These are phyloP conservation scores for Nelumbo lutea DNA, from an alignment of 164 flowering plant species.

Conservation along the genomic window DNA sequence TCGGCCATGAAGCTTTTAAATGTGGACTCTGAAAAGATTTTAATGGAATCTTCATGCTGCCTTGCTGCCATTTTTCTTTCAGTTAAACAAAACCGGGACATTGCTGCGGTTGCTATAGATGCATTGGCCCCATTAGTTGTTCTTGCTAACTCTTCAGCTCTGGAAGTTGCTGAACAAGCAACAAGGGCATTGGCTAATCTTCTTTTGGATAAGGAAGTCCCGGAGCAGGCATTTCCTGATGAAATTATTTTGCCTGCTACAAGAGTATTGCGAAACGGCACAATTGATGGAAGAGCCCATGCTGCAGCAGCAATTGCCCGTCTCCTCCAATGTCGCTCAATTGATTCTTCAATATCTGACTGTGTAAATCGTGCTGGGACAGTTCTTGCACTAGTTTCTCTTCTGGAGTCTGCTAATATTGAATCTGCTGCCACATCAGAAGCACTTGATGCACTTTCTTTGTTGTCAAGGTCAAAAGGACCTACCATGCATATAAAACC, in stretches of 20 bases:
- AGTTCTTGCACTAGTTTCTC: slow-evolving; percentile 81
- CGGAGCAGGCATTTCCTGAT: slow-evolving; percentile 64
- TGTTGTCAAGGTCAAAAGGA: slow-evolving; percentile 64
- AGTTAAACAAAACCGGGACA: slow-evolving; percentile 69
- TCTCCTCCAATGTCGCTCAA: slow-evolving; percentile 47
- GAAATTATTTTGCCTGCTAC: slow-evolving; percentile 81
- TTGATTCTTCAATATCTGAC: slow-evolving; percentile 60
- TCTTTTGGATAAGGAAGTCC: slow-evolving; percentile 65
- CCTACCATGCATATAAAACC: slow-evolving; percentile 56
- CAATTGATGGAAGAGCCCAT: slow-evolving; percentile 69
- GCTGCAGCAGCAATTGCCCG: slow-evolving; percentile 97
- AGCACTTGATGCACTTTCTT: slow-evolving; percentile 87
- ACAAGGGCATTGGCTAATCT: slow-evolving; percentile 86
- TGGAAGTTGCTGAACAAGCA: slow-evolving; percentile 90
- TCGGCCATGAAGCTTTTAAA: slow-evolving; percentile 64
- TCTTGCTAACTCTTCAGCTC: slow-evolving; percentile 64
- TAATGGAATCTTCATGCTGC: slow-evolving; percentile 64
- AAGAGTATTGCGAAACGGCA: slow-evolving; percentile 77
- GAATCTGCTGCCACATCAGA: slow-evolving; percentile 69
- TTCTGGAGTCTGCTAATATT: slow-evolving; percentile 53
- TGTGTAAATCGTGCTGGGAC: slow-evolving; percentile 81
- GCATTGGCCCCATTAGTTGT: slow-evolving; percentile 53
- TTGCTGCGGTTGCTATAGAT: slow-evolving; percentile 75
- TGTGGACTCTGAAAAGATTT: slow-evolving; percentile 64
- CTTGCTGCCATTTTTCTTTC: slow-evolving; percentile 95